Evolutionary conservation across 2,329 filamentous ascomycete species (phyloP), one percentile per base, ranked within the genome.

Genomic region (Proliferodiscus dingleyae): DNA sequence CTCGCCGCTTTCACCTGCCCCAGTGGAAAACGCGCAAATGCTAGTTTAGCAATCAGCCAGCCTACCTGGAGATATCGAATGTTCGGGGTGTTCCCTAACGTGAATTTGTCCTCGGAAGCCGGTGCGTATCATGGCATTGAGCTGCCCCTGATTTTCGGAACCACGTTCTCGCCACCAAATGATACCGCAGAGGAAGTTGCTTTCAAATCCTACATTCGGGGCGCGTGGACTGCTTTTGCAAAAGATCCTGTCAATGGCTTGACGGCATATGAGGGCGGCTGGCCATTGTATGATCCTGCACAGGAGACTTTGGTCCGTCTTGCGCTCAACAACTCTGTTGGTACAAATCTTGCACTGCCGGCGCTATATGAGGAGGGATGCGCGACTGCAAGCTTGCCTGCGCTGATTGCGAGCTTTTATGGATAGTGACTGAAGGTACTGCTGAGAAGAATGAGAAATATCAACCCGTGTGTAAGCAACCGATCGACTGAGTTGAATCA

Each of bases 21-120:
- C 18, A 51, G 50, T 13, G 56, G 59, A 4, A 40, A 49, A 50
- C 19, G 42, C 41, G 43, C 56, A 32, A 38, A 51, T 30, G 16
- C 46, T 41, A 39, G 52, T 33, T 32, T 50, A 13, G 18, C 46
- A 6, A 37, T 37, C 2, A 51, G 54, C 1, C 52, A 59, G 3
- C 56, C 62, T 2, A 59, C 57, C 2, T 66, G 60, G 53, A 56
- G 62, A n/a, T 66, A 64, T 44, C 51, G 58, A 13, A 64, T 61
- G 38, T 56, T 61, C 19, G 62, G 61, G 6, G 51, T 55, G 26
- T 65, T 59, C 24, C 51, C 52, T 4, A 64, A 64, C 29, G 45
- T 62, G 22, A 49, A 45, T 5, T 41, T 65, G 5, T 54, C 46
- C 19, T 53, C 56, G 11, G 41, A 45, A 5, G 56, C 49, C 26